Conservation (phyloP, 1,284 basidiomycete species). For the Apiotrichum siamense region DNA sequence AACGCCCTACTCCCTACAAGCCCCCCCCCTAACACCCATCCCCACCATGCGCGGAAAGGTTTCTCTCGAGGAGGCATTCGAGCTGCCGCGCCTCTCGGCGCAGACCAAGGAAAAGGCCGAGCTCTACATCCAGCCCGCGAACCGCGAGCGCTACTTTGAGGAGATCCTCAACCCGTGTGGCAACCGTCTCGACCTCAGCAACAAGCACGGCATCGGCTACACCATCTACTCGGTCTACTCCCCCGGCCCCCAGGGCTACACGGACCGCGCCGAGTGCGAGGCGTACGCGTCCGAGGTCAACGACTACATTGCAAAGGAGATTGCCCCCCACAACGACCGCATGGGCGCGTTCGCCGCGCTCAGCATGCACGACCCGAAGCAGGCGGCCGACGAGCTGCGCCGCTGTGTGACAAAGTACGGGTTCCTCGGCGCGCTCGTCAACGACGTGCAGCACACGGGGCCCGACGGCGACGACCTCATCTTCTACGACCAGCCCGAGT, state of each 20-base stretch:
- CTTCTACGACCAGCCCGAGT: constrained; percentile 32
- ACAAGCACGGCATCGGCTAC: constrained; percentile 24
- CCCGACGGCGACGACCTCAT: constrained; percentile 21
- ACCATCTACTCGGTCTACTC: constrained; percentile 21
- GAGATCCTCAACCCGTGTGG: constrained; percentile 20
- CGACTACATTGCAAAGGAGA: constrained; percentile 25
- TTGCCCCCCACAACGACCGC: constrained; percentile 30
- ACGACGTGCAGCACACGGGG: constrained; percentile 28
- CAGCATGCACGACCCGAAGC: constrained; percentile 40
- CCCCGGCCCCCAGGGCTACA: constrained; percentile 16
- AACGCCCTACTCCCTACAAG: background rate
- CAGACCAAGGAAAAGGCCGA: constrained; percentile 21
- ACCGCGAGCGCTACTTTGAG: constrained; percentile 22
- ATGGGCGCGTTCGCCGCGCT: constrained; percentile 41
- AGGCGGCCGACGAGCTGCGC: constrained; percentile 34
- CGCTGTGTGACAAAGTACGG: constrained; percentile 36
- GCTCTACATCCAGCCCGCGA: constrained; percentile 18
- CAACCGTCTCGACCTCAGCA: constrained; percentile 18
- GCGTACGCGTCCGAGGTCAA: constrained; percentile 17
- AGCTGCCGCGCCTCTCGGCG: constrained; percentile 13
- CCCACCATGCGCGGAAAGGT: constrained; percentile 19
- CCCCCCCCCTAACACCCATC: background rate
- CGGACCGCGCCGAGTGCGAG: constrained; percentile 17
- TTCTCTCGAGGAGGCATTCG: constrained; percentile 20
- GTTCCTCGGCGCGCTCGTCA: constrained; percentile 29